phyloP scores from a whole-genome alignment of 2,329 filamentous ascomycete species.

The Colletotrichum horii region DNA sequence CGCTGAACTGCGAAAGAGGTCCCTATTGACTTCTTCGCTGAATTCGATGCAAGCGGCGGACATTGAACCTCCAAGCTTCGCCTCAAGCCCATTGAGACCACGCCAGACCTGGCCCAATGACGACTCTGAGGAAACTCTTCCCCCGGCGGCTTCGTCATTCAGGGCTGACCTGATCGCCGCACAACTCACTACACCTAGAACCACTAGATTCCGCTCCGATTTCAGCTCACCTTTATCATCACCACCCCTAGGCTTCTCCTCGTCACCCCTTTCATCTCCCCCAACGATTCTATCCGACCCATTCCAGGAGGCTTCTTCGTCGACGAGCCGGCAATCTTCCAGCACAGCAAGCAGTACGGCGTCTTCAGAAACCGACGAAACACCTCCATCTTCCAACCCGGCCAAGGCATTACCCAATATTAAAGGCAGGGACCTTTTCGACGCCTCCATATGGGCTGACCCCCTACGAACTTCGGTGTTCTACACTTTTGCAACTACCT shows the following conservation, averaged over 20 bases:
- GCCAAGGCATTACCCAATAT: constrained; percentile 58
- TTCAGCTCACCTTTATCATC: constrained; percentile 43
- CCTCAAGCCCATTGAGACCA: neutral
- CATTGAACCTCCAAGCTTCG: neutral
- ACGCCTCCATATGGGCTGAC: constrained; percentile 73
- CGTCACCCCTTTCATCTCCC: constrained; percentile 63
- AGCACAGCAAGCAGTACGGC: constrained; percentile 41
- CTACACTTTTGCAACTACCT: constrained; percentile 72
- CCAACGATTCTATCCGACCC: constrained; percentile 59
- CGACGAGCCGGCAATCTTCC: constrained; percentile 35
- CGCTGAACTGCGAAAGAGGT: constrained; percentile 5
- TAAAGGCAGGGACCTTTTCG: constrained; percentile 75
- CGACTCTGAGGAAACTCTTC: neutral
- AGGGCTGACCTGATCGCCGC: neutral
- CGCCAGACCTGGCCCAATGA: neutral
- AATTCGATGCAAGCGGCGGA: neutral
- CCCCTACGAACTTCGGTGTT: constrained; percentile 72
- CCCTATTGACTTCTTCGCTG: neutral
- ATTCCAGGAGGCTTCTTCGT: constrained; percentile 43
- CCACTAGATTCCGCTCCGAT: neutral
- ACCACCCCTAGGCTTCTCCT: constrained; percentile 38
- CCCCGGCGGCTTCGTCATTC: neutral
- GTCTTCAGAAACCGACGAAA: constrained; percentile 51
- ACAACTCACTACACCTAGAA: neutral
- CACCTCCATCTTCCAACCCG: constrained; percentile 43